A percentile compares a stretch with the other conserved stretches of the same genome.
phyloP scores from a whole-genome alignment of 2,329 filamentous ascomycete species.

The Talaromyces rugulosus region DNA sequence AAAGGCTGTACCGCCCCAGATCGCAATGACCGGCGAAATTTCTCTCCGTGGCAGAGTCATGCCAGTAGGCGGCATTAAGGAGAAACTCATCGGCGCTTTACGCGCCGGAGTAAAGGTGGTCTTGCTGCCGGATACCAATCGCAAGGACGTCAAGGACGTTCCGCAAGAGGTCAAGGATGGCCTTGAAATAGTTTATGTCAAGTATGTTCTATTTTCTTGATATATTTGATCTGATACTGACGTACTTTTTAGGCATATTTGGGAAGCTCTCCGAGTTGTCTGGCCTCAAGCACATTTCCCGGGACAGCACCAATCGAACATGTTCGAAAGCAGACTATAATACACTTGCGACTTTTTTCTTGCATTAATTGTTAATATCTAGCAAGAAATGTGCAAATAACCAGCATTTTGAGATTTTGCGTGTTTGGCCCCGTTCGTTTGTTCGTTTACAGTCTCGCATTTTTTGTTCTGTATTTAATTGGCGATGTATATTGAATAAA shows the following conservation, averaged over 20 bases:
- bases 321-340: slow-evolving; percentile 74
- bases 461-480: not conserved
- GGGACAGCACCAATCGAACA: slow-evolving; percentile 63
- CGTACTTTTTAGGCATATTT: slow-evolving; percentile 65
- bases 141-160: slow-evolving; percentile 87
- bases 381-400: not conserved
- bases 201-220: slow-evolving; percentile 52
- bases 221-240: slow-evolving; percentile 16
- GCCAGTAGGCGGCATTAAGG: slow-evolving; percentile 95
- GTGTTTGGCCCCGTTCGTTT: not conserved
- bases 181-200: slow-evolving; percentile 82
- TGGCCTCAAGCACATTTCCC: slow-evolving; percentile 91
- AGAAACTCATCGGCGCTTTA: slow-evolving; percentile 93
- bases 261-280: slow-evolving; percentile 84
- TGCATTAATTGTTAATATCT: not conserved
- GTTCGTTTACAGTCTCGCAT: not conserved
- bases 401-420: not conserved
- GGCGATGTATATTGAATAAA: not conserved
- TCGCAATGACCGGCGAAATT: slow-evolving; percentile 86
- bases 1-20: slow-evolving; percentile 79
- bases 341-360: not conserved
- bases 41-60: slow-evolving; percentile 85
- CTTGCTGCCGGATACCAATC: slow-evolving; percentile 78
- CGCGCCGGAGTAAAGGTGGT: slow-evolving; percentile 94
- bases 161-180: slow-evolving; percentile 85